Evolutionary conservation across 2,329 filamentous ascomycete genomes (phyloP).

Genomic region (Penicillium sp.): DNA sequence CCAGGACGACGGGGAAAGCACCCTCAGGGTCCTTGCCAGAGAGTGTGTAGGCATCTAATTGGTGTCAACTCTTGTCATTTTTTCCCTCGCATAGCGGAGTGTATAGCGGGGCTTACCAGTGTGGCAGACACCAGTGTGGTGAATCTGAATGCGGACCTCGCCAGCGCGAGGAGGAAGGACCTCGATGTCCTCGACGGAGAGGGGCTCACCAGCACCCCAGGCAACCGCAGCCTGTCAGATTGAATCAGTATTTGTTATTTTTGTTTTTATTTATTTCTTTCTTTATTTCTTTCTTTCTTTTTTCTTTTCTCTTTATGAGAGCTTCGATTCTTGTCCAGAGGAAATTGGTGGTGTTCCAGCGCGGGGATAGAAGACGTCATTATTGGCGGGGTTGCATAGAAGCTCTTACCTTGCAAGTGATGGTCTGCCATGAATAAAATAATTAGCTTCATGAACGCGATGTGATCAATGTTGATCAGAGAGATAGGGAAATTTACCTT

Average conservation of each 20-base stretch:
- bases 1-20: constrained; percentile 83
- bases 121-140: constrained; percentile 98
- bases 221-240: constrained; percentile 76
- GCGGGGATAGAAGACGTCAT: neutral
- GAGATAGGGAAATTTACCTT: constrained; percentile 43
- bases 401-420: constrained; percentile 73
- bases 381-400: constrained; percentile 2
- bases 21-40: constrained; percentile 97
- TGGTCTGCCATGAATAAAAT: constrained; percentile 60
- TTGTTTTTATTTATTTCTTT: neutral
- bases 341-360: neutral
- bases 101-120: constrained; percentile 63
- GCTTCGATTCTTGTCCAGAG: neutral
- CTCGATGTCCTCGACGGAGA: constrained; percentile 88
- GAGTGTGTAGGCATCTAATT: constrained; percentile 82
- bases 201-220: constrained; percentile 91
- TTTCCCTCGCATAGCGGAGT: constrained; percentile 3
- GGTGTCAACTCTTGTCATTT: constrained; percentile 4
- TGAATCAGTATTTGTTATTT: neutral
- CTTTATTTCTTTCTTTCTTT: neutral
- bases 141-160: constrained; percentile 95
- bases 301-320: neutral
- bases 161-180: constrained; percentile 84
- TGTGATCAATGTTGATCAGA: neutral
- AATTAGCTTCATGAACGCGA: neutral